phyloP scores from a whole-genome alignment of 148 eudicot species.

The Limonium bicolor region DNA sequence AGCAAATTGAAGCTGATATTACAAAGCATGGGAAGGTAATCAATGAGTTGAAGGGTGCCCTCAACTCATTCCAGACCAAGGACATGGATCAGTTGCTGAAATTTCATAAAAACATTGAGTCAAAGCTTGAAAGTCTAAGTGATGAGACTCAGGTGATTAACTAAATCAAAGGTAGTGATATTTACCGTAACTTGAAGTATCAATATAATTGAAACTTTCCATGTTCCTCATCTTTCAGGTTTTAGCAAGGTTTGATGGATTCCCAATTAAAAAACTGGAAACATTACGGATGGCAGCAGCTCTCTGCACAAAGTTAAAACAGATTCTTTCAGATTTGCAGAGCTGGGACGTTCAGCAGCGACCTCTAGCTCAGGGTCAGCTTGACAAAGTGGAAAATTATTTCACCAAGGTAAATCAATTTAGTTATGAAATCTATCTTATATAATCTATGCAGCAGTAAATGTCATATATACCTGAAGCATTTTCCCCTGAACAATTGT shows the following conservation, averaged over 20 bases:
- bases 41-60: constrained; percentile 40
- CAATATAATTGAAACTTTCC: neutral
- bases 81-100: constrained; percentile 82
- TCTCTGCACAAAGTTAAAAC: constrained; percentile 53
- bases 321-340: constrained; percentile 37
- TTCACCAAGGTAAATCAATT: constrained; percentile 55
- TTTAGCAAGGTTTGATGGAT: constrained; percentile 76
- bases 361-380: constrained; percentile 50
- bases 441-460: too few relatives aligned
- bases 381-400: constrained; percentile 71
- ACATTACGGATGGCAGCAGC: constrained; percentile 84
- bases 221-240: constrained; percentile 44
- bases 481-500: too few relatives aligned
- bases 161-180: too few relatives aligned
- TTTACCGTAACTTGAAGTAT: too few relatives aligned
- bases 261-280: constrained; percentile 74
- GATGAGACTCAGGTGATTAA: constrained; percentile 81
- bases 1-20: constrained; percentile 86
- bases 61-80: constrained; percentile 47
- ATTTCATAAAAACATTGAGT: constrained; percentile 67
- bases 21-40: constrained; percentile 41
- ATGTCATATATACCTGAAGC: neutral
- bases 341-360: constrained; percentile 61
- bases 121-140: constrained; percentile 76
- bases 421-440: neutral